Conservation (phyloP, 176 grass and related monocot genomes). For the bread wheat (Triticum aestivum) region DNA sequence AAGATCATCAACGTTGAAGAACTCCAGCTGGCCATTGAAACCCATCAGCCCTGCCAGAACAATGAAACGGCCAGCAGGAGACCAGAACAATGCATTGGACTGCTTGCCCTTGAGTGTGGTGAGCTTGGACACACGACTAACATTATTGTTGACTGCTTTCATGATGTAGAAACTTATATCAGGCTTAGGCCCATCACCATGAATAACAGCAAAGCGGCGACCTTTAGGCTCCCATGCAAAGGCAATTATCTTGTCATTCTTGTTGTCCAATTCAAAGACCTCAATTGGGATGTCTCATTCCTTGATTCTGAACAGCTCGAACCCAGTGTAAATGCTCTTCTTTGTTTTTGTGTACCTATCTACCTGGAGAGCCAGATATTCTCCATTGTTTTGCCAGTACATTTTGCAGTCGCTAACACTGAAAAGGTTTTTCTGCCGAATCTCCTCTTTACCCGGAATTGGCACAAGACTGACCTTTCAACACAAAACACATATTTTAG, state of each 20-base stretch:
- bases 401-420: conserved; percentile 80
- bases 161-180: conserved; percentile 84
- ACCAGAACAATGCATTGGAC: conserved; percentile 83
- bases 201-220: conserved; percentile 85
- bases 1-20: conserved; percentile 89
- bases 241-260: conserved; percentile 94
- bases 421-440: conserved; percentile 90
- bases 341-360: conserved; percentile 95
- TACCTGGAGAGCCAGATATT: conserved; percentile 89
- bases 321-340: conserved; percentile 81
- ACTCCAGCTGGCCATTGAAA: conserved; percentile 87
- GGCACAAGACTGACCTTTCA: conserved; percentile 80
- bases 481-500: conserved; percentile 15
- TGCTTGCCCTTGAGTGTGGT: conserved; percentile 84
- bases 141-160: conserved; percentile 46
- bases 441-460: conserved; percentile 79
- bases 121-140: conserved; percentile 66
- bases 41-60: conserved; percentile 84
- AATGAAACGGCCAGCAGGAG: conserved; percentile 72
- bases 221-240: conserved; percentile 95
- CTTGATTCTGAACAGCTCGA: conserved; percentile 90
- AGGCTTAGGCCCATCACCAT: conserved; percentile 53
- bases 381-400: conserved; percentile 89
- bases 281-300: conserved; percentile 93
- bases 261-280: conserved; percentile 89